Conservation (phyloP, 2,329 filamentous ascomycete species). For the Ophiostoma sp. region DNA sequence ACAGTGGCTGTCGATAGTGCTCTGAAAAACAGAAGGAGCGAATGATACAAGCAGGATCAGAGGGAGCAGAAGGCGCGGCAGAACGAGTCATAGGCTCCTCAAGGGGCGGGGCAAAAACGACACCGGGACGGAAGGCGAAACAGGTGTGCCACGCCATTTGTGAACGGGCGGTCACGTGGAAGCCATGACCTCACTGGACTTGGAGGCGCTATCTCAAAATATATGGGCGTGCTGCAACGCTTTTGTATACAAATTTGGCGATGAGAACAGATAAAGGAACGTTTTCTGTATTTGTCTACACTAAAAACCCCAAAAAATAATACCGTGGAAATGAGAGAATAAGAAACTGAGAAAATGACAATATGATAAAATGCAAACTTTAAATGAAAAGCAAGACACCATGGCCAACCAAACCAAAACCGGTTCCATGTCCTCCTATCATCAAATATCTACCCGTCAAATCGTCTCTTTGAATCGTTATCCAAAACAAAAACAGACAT, state of each 20-base stretch:
- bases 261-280: neutral
- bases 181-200: conserved; percentile 2
- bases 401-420: neutral
- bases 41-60: conserved; percentile 9
- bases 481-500: neutral
- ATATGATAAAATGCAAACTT: neutral
- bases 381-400: neutral
- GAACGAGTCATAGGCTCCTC: neutral
- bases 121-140: conserved; percentile 18
- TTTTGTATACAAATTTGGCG: neutral
- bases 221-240: neutral
- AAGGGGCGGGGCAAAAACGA: neutral
- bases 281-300: conserved; percentile 13
- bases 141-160: neutral
- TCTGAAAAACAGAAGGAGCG: conserved; percentile 7
- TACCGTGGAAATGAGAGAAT: neutral
- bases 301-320: neutral
- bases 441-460: neutral
- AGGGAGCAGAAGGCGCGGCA: neutral
- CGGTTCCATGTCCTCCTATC: conserved; percentile 4
- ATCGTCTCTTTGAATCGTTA: neutral
- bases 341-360: neutral
- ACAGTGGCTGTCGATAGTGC: neutral
- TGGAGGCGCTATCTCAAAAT: neutral
- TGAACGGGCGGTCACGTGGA: conserved; percentile 13